These are phyloP conservation scores for Blastobotrys raffinosifermentans DNA, from an alignment of 1,139 yeast species.

Conservation along the genomic window DNA sequence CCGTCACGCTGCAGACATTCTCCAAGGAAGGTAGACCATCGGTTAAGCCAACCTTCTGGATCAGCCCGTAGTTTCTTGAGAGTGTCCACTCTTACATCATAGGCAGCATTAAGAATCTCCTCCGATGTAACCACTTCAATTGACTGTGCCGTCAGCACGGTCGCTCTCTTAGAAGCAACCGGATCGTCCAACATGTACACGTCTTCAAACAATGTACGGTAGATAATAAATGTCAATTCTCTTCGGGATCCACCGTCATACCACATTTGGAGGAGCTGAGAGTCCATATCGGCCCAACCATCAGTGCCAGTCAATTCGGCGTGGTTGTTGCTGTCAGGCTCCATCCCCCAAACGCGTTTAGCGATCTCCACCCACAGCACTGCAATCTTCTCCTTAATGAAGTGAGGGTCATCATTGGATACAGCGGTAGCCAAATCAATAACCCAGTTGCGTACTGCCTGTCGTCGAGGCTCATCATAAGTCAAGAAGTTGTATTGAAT, in stretches of 20 bases:
- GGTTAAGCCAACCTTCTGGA: conserved; percentile 77
- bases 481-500: conserved; percentile 50
- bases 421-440: conserved; percentile 66
- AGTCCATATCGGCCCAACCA: conserved; percentile 93
- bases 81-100: conserved; percentile 57
- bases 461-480: conserved; percentile 58
- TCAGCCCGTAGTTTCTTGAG: conserved; percentile 41
- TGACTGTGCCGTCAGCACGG: conserved; percentile 74
- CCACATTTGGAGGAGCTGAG: conserved; percentile 72
- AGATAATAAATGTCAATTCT: conserved; percentile 69
- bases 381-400: conserved; percentile 82
- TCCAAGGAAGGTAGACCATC: conserved; percentile 64
- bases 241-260: conserved; percentile 51
- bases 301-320: conserved; percentile 31
- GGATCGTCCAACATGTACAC: conserved; percentile 90
- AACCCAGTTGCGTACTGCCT: conserved; percentile 77
- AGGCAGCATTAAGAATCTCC: conserved; percentile 54
- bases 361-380: conserved; percentile 89
- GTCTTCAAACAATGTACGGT: conserved; percentile 88
- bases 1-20: conserved; percentile 37
- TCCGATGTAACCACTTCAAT: conserved; percentile 77
- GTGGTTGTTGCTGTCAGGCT: conserved; percentile 11
- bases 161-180: conserved; percentile 72
- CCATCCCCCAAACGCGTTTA: conserved; percentile 85
- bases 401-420: conserved; percentile 71